A percentile compares a stretch with the other conserved stretches of the same genome.
Conservation (phyloP, 257 asterid genomes). For the Solanum infundibuliforme region DNA sequence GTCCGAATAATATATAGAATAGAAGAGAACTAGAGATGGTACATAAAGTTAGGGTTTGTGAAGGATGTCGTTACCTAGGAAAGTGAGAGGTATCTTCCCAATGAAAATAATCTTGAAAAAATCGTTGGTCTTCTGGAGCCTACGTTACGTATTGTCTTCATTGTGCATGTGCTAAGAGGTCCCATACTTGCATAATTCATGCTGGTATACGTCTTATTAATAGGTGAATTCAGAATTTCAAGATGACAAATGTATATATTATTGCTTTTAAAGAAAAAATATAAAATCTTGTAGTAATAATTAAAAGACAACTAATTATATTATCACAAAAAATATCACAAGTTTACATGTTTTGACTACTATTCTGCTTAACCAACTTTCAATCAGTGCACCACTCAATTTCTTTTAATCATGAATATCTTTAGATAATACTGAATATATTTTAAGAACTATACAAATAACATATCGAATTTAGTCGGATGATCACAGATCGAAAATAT, state of each 20-base stretch:
- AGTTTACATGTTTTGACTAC: too few relatives aligned
- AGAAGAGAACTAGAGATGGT: background rate
- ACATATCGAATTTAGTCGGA: too few relatives aligned
- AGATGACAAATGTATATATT: accelerated
- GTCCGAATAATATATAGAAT: background rate
- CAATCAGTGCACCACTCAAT: background rate
- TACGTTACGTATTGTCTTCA: background rate
- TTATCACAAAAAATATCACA: too few relatives aligned
- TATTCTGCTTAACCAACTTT: background rate
- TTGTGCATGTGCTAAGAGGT: background rate
- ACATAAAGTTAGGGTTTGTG: background rate
- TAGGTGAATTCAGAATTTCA: too few relatives aligned
- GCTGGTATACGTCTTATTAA: background rate
- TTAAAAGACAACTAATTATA: too few relatives aligned
- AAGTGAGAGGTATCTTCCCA: background rate
- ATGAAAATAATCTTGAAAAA: background rate
- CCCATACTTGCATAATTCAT: background rate
- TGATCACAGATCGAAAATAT: background rate
- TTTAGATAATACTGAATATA: too few relatives aligned
- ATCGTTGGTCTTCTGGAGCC: background rate
- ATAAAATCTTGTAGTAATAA: background rate
- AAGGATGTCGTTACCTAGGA: background rate
- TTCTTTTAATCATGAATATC: background rate
- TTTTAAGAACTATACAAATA: too few relatives aligned
- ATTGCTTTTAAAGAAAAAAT: too few relatives aligned